These are phyloP conservation scores for Nakazawaea peltata DNA, from an alignment of 805 yeast species.

Conservation along the genomic window DNA sequence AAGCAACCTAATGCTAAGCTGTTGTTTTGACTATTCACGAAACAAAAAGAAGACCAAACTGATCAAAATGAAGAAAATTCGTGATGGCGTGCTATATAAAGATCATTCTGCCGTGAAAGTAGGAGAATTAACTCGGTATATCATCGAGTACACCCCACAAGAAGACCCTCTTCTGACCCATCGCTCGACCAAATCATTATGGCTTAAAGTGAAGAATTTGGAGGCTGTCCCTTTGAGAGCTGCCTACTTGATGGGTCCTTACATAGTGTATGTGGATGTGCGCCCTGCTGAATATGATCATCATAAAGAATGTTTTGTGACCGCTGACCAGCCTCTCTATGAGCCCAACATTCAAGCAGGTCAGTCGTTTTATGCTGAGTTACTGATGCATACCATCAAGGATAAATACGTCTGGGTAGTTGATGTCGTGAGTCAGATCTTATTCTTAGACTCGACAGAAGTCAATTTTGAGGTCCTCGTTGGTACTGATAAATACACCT, in stretches of 20 bases:
- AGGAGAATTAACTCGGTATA: constrained; percentile 53
- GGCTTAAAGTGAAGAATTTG: constrained; percentile 57
- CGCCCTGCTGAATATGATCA: constrained; percentile 58
- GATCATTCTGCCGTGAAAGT: constrained; percentile 33
- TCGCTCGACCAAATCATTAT: constrained; percentile 20
- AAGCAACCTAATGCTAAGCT: constrained; percentile 1
- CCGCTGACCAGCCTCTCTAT: constrained; percentile 71
- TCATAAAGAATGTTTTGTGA: constrained; percentile 43
- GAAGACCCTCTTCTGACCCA: constrained; percentile 11
- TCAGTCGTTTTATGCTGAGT: constrained; percentile 49
- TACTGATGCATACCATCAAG: constrained; percentile 58
- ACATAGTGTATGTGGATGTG: constrained; percentile 75
- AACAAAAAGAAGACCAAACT: neutral
- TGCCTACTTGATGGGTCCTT: constrained; percentile 86
- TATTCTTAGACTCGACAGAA: constrained; percentile 63
- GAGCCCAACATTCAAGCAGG: constrained; percentile 70
- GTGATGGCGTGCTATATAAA: constrained; percentile 7
- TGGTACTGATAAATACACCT: constrained; percentile 30
- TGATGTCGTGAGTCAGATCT: constrained; percentile 73
- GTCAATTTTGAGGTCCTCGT: constrained; percentile 59
- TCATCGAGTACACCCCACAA: constrained; percentile 39
- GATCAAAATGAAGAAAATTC: neutral
- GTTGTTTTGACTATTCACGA: constrained; percentile 1
- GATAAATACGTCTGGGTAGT: constrained; percentile 63
- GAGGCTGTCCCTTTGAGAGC: constrained; percentile 74